These are phyloP conservation scores for Megacollybia platyphylla DNA, from an alignment of 1,284 basidiomycete species.

Conservation along the genomic window DNA sequence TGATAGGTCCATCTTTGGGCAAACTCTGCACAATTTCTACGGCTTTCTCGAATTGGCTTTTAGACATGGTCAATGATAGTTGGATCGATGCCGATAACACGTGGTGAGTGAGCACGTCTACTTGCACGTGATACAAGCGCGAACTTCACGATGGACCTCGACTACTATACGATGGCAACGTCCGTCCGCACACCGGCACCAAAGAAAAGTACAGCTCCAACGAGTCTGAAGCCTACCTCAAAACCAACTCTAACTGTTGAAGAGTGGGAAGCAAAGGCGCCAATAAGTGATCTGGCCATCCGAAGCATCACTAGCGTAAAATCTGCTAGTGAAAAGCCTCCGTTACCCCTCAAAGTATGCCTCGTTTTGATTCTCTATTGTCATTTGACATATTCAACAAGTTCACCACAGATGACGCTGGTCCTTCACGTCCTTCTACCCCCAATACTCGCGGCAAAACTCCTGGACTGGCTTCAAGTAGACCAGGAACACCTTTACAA, in stretches of 20 bases:
- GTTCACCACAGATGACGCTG: conserved; percentile 2
- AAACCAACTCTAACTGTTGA: conserved; percentile 43
- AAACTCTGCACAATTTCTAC: conserved; percentile 57
- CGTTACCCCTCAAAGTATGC: conserved; percentile 63
- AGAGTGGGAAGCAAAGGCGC: conserved; percentile 81
- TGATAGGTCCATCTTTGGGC: conserved; percentile 72
- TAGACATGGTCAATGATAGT: conserved; percentile 28
- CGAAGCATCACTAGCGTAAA: conserved; percentile 58
- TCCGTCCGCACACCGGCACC: not conserved
- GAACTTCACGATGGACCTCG: not conserved
- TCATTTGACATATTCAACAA: not conserved
- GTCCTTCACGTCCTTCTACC: conserved; percentile 14
- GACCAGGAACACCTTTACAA: conserved; percentile 26
- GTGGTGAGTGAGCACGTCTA: not conserved
- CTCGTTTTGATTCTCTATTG: not conserved
- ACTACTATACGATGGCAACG: not conserved
- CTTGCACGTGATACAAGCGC: not conserved
- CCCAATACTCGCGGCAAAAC: conserved; percentile 14
- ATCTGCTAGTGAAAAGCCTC: conserved; percentile 44
- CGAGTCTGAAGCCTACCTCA: conserved; percentile 6
- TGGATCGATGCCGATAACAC: too few relatives aligned
- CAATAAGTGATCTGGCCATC: conserved; percentile 57
- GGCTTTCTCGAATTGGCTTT: conserved; percentile 72
- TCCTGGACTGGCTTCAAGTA: conserved; percentile 20
- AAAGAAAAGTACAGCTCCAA: not conserved